phyloP scores from a whole-genome alignment of 768 basidiomycete species.

The Pholiota microspora region DNA sequence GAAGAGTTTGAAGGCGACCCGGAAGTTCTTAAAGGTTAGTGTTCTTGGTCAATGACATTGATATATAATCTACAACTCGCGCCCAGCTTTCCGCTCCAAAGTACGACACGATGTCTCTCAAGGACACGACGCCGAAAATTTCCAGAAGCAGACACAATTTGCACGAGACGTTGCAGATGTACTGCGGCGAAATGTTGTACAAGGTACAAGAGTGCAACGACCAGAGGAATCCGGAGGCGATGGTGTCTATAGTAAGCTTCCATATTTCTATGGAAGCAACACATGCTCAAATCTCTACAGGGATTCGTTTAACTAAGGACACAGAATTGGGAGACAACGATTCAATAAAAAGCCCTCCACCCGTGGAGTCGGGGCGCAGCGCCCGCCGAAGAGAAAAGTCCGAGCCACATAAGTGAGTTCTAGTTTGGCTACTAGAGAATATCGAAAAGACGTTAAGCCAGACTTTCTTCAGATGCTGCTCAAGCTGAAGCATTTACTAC shows the following conservation, averaged over 20 bases:
- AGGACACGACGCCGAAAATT: slow-evolving; percentile 40
- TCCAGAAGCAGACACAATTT: slow-evolving; percentile 54
- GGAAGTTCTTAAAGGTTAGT: slow-evolving; percentile 50
- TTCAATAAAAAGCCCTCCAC: slow-evolving; percentile 63
- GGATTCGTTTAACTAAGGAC: slow-evolving; percentile 68
- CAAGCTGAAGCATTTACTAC: slow-evolving; percentile 25
- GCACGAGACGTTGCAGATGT: slow-evolving; percentile 73
- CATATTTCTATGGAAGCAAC: not conserved
- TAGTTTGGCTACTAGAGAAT: not conserved
- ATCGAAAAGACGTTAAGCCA: slow-evolving; percentile 25
- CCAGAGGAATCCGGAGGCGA: slow-evolving; percentile 24
- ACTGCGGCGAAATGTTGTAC: slow-evolving; percentile 81
- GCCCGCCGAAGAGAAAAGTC: slow-evolving; percentile 43
- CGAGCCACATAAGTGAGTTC: slow-evolving; percentile 27
- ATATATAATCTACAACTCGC: slow-evolving; percentile 11
- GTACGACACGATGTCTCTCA: slow-evolving; percentile 58
- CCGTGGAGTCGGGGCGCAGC: slow-evolving; percentile 45
- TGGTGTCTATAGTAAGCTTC: slow-evolving; percentile 58
- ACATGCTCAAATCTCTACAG: slow-evolving; percentile 34
- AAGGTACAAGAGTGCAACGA: slow-evolving; percentile 54
- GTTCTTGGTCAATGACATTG: not conserved
- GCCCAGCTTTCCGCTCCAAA: slow-evolving; percentile 68
- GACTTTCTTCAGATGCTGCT: slow-evolving; percentile 35
- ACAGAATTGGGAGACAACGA: slow-evolving; percentile 89
- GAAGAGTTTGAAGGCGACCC: slow-evolving; percentile 46